These are phyloP conservation scores for Talaromyces sp. DNA, from an alignment of 2,329 filamentous ascomycete species.

Conservation along the genomic window DNA sequence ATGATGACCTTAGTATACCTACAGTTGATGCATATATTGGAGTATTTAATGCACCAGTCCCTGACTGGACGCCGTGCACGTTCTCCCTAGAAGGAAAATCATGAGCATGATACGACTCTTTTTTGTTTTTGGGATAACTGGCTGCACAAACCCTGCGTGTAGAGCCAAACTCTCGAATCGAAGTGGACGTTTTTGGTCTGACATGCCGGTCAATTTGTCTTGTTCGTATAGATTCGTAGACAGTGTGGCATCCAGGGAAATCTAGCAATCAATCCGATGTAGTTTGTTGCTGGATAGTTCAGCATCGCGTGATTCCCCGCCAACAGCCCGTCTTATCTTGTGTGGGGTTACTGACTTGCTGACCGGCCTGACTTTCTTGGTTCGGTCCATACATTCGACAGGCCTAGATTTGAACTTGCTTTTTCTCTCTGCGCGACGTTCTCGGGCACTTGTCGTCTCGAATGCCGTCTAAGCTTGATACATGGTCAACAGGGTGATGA, in stretches of 20 bases:
- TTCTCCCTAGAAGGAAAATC: background rate
- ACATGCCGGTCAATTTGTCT: background rate
- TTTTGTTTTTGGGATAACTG: no score
- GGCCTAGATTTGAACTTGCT: background rate
- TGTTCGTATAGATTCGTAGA: background rate
- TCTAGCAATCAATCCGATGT: no score
- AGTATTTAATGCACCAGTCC: conserved; percentile 13
- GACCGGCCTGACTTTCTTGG: background rate
- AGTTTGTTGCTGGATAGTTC: background rate
- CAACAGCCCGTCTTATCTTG: background rate
- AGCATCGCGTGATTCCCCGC: background rate
- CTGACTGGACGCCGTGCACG: conserved; percentile 15
- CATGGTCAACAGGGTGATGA: background rate
- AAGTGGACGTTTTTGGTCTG: background rate
- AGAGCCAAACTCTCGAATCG: conserved; percentile 17
- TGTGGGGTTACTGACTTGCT: background rate
- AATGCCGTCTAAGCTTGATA: background rate
- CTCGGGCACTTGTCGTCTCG: background rate
- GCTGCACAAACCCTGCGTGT: conserved; percentile 8
- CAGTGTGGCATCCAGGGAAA: background rate
- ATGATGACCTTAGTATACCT: background rate
- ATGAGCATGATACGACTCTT: background rate
- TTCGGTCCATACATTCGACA: background rate
- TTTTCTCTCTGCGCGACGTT: background rate
- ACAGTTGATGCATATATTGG: conserved; percentile 17